Conservation (phyloP, 805 yeast genomes). For the Wickerhamiella spandovensis region DNA sequence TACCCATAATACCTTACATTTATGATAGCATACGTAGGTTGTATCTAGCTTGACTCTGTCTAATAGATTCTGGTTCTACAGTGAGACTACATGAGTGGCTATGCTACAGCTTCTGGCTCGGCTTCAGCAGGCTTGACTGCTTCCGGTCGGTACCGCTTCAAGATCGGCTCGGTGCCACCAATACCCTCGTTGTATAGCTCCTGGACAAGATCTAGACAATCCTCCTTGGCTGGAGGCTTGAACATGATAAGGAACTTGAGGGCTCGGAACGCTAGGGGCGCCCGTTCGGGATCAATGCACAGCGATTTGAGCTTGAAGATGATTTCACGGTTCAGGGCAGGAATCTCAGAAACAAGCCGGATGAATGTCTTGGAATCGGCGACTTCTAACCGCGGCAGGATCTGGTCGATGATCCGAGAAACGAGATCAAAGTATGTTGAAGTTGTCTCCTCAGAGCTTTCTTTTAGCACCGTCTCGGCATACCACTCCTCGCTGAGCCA, state of each 20-base stretch:
- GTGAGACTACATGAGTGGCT: too few relatives aligned
- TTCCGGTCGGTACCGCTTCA: slow-evolving; percentile 3
- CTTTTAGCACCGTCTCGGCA: slow-evolving; percentile 43
- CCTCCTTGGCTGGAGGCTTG: slow-evolving; percentile 66
- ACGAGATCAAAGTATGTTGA: slow-evolving; percentile 52
- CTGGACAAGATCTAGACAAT: slow-evolving; percentile 26
- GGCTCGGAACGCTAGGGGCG: slow-evolving; percentile 67
- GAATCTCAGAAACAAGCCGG: slow-evolving; percentile 75
- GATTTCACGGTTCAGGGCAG: slow-evolving; percentile 50
- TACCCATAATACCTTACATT: too few relatives aligned
- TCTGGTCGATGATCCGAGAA: slow-evolving; percentile 53
- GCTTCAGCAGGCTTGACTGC: neutral
- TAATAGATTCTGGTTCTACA: too few relatives aligned
- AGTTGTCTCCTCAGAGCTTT: slow-evolving; percentile 75
- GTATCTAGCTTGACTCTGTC: too few relatives aligned
- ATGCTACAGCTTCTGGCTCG: neutral
- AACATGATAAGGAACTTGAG: slow-evolving; percentile 71
- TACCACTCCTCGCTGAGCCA: slow-evolving; percentile 97
- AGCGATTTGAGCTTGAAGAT: slow-evolving; percentile 56
- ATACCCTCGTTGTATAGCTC: slow-evolving; percentile 20
- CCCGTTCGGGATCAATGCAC: slow-evolving; percentile 75
- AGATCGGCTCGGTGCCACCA: slow-evolving; percentile 13
- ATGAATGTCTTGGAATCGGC: slow-evolving; percentile 70
- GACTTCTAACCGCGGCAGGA: slow-evolving; percentile 74
- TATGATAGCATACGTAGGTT: too few relatives aligned